Percentiles rank a stretch among this genome's conserved stretches.
Conservation (phyloP, 2,329 filamentous ascomycete genomes). For the Diatrype stigma region DNA sequence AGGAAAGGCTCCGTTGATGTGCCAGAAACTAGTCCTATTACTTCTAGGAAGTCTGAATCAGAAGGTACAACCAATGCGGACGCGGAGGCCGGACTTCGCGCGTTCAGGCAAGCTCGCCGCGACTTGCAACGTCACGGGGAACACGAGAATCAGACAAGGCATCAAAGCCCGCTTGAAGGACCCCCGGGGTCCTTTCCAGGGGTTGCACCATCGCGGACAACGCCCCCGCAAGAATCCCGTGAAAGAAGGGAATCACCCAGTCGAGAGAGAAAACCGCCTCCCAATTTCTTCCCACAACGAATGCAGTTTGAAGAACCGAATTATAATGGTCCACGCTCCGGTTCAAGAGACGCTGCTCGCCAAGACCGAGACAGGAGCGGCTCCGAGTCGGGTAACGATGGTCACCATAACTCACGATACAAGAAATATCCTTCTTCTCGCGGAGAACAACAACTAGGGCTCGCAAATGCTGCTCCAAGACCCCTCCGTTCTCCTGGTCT, state of each 20-base stretch:
- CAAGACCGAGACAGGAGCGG: slow-evolving; percentile 49
- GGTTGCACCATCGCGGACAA: slow-evolving; percentile 14
- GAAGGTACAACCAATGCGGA: slow-evolving; percentile 15
- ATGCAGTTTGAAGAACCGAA: slow-evolving; percentile 39
- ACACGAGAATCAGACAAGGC: slow-evolving; percentile 42
- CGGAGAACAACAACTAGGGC: slow-evolving; percentile 32
- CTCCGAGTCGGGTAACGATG: slow-evolving; percentile 49
- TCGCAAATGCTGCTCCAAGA: slow-evolving; percentile 20
- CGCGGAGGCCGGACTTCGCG: slow-evolving; percentile 41
- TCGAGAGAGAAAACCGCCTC: slow-evolving; percentile 41
- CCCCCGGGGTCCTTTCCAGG: slow-evolving; percentile 16
- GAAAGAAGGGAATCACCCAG: slow-evolving; percentile 33
- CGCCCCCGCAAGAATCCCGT: slow-evolving; percentile 20
- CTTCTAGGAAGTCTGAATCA: slow-evolving; percentile 3
- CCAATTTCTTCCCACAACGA: slow-evolving; percentile 40
- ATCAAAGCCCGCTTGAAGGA: slow-evolving; percentile 28
- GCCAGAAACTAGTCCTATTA: slow-evolving; percentile 3
- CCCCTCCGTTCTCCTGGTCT: slow-evolving; percentile 42
- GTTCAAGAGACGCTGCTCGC: slow-evolving; percentile 23
- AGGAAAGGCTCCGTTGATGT: slow-evolving; percentile 4
- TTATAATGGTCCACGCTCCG: slow-evolving; percentile 19
- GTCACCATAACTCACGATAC: slow-evolving; percentile 33
- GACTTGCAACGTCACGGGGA: slow-evolving; percentile 55
- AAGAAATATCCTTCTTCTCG: slow-evolving; percentile 34
- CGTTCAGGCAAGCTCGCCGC: slow-evolving; percentile 54